Evolutionary conservation across 2,329 filamentous ascomycete genomes (phyloP), one percentile per base, ranked within the genome.

Genomic region (Trichoderma atrobrunneum): DNA sequence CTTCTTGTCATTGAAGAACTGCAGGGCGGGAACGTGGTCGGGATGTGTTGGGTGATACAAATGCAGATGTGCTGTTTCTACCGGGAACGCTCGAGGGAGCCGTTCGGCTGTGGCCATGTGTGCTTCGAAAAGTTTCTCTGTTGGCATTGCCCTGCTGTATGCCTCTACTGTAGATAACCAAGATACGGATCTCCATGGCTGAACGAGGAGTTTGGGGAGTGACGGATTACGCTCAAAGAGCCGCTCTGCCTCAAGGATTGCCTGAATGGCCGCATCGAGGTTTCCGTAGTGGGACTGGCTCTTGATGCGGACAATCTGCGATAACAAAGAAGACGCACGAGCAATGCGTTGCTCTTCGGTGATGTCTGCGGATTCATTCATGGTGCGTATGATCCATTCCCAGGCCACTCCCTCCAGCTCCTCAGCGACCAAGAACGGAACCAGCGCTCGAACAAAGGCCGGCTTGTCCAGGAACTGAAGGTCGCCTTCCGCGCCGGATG

Each of bases 31-130:
- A 2, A 80, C 78, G 26, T 85, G 82, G 30, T 83, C 82, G 0
- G 88, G 88, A 3, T 81, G 80, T 0, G 84, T 85, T 0, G 88
- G 88, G 75, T 90, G 88, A 71, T 87, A 82, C 2, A 90, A 81
- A 32, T 85, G 82, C 4, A 90, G 80, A 74, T 90, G 88, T 0
- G 88, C 87, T 36, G 82, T 81, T 64, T 88, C 85, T 8, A 88
- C 77, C 8, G 77, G 76, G 48, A 85, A 78, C 1, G 81, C 78
- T 28, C 76, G 76, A 6, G 78, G 74, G 18, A 85, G 78, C 18
- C 80, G 81, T 63, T 83, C 78, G 26, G 85, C 85, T 5, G 87
- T 81, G 54, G 82, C 81, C 48, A 86, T 81, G 73, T 89, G 89
- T 0, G 82, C 79, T 71, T 90, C 86, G 70, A 88, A 90, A 0